Conservation (phyloP, 2,329 filamentous ascomycete species). For the Diaporthe sp. region DNA sequence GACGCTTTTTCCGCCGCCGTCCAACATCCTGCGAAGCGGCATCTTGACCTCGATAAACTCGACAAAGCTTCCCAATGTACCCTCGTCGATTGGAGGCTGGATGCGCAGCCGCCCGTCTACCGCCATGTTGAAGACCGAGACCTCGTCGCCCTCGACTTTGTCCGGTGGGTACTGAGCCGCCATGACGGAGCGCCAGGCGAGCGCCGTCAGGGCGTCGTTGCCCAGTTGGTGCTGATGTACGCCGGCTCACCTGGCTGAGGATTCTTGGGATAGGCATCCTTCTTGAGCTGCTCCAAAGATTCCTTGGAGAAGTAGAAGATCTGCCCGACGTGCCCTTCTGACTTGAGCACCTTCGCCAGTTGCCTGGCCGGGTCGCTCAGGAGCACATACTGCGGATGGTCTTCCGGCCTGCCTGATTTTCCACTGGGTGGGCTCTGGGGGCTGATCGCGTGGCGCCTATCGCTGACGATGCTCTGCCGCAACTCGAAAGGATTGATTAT, state of each 20-base stretch:
- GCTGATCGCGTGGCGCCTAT: constrained; percentile 47
- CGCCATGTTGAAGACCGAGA: constrained; percentile 54
- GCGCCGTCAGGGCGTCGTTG: constrained; percentile 38
- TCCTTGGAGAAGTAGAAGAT: constrained; percentile 50
- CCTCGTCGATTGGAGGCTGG: constrained; percentile 50
- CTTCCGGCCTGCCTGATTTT: constrained; percentile 45
- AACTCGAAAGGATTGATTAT: constrained; percentile 45
- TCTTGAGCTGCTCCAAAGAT: constrained; percentile 48
- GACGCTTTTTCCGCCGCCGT: constrained; percentile 43
- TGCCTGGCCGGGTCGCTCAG: constrained; percentile 48
- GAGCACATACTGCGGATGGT: constrained; percentile 51
- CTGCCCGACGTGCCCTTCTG: constrained; percentile 49
- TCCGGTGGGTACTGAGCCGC: constrained; percentile 35
- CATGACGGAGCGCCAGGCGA: constrained; percentile 40
- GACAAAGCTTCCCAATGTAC: constrained; percentile 55
- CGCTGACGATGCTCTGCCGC: constrained; percentile 47
- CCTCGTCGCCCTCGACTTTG: constrained; percentile 44
- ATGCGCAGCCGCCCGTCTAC: constrained; percentile 54
- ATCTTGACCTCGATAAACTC: constrained; percentile 51
- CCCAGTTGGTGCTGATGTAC: constrained; percentile 48
- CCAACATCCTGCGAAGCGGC: constrained; percentile 49
- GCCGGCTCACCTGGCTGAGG: constrained; percentile 45
- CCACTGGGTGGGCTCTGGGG: constrained; percentile 46
- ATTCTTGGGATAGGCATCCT: constrained; percentile 48
- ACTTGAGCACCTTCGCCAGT: constrained; percentile 50